Conservation (phyloP, 1,284 basidiomycete genomes). For the Spongispora temasekensis region DNA sequence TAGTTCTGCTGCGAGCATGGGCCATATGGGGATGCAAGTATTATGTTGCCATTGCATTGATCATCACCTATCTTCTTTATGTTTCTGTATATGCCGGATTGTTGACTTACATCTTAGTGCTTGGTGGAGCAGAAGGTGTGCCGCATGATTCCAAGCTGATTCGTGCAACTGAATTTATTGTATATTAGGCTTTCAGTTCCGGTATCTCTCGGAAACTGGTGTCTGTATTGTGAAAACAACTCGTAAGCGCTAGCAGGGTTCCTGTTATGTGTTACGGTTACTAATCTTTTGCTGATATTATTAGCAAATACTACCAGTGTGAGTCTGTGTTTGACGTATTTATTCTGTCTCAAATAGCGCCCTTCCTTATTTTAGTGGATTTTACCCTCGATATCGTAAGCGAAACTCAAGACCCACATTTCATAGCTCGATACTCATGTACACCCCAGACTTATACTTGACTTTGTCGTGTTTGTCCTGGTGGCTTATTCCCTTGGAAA, state of each 20-base stretch:
- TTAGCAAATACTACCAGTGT: no score
- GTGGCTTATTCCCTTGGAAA: neutral
- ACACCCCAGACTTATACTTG: neutral
- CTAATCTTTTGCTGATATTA: no score
- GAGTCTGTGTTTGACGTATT: no score
- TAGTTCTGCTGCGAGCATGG: slow-evolving; percentile 17
- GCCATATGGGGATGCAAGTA: slow-evolving; percentile 16
- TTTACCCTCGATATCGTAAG: neutral
- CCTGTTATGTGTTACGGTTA: no score
- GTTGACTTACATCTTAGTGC: neutral
- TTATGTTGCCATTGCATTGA: neutral
- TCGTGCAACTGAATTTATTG: neutral
- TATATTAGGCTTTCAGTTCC: no score
- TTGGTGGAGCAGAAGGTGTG: neutral
- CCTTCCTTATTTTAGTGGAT: neutral
- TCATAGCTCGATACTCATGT: neutral
- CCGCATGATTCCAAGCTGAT: no score
- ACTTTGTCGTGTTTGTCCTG: neutral
- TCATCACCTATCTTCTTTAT: slow-evolving; percentile 4
- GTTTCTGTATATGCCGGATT: neutral
- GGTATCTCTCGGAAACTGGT: neutral
- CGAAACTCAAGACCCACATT: neutral
- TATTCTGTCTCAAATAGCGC: no score
- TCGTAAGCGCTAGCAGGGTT: neutral
- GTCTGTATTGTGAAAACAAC: neutral